Percentiles rank a stretch among this genome's conserved stretches.
phyloP scores from a whole-genome alignment of 2,329 filamentous ascomycete genomes.

The Hypoxylon sp. region DNA sequence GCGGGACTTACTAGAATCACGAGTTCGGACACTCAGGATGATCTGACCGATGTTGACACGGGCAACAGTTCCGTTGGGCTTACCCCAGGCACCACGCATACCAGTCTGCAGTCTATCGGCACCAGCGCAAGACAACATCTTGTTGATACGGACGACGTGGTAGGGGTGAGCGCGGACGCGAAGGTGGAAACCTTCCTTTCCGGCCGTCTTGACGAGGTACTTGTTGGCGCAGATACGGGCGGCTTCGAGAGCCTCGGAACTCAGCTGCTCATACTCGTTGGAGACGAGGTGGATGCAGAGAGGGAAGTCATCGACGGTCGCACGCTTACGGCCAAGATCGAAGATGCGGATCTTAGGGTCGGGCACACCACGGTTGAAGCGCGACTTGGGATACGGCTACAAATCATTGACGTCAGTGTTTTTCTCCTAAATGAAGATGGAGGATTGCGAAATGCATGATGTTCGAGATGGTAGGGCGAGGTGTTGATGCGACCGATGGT shows the following conservation, averaged over 20 bases:
- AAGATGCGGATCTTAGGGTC: constrained; percentile 93
- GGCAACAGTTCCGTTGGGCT: constrained; percentile 98
- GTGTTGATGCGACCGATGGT: constrained; percentile 8
- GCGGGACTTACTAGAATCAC: constrained; percentile 80
- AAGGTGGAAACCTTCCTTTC: constrained; percentile 79
- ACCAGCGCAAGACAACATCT: constrained; percentile 99
- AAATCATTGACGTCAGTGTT: constrained; percentile 67
- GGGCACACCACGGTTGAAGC: constrained; percentile 99
- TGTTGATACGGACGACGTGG: constrained; percentile 99
- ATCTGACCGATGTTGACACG: constrained; percentile 99
- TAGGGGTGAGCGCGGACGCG: constrained; percentile 92
- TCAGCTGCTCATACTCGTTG: constrained; percentile 99
- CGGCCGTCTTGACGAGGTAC: constrained; percentile 78
- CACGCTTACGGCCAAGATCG: constrained; percentile 98
- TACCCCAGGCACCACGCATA: constrained; percentile 99
- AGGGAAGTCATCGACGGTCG: constrained; percentile 99
- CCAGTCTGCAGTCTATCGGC: constrained; percentile 99
- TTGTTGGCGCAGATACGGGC: constrained; percentile 99
- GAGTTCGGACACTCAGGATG: constrained; percentile 94
- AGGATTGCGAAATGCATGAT: neutral
- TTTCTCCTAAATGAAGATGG: constrained; percentile 4
- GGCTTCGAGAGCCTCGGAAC: constrained; percentile 98
- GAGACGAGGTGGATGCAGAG: constrained; percentile 99
- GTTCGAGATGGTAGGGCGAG: constrained; percentile 6
- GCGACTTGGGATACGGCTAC: constrained; percentile 97